phyloP scores from a whole-genome alignment of 2,329 filamentous ascomycete species.

The Arthrobotrys sphaeroides region DNA sequence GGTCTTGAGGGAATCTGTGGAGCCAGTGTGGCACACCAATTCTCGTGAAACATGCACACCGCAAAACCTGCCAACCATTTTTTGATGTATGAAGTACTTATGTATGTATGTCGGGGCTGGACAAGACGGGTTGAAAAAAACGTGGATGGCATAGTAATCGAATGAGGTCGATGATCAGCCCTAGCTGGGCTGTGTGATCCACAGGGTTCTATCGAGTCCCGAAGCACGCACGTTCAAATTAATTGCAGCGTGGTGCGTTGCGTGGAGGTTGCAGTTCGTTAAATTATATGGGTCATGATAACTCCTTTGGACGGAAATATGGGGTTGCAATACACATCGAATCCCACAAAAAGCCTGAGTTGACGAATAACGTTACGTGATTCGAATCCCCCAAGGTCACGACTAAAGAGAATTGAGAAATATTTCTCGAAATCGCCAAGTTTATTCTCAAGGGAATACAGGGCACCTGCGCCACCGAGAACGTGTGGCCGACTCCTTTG shows the following conservation, averaged over 20 bases:
- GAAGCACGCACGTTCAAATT: not conserved
- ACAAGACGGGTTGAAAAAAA: conserved; percentile 6
- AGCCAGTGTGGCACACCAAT: conserved; percentile 38
- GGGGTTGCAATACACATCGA: not conserved
- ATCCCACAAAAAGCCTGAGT: not conserved
- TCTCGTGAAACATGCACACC: conserved; percentile 36
- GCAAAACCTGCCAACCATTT: conserved; percentile 1
- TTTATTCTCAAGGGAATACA: conserved; percentile 14
- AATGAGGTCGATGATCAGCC: conserved; percentile 41
- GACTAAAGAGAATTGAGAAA: conserved; percentile 5
- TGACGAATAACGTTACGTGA: conserved; percentile 42
- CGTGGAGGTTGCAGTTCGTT: conserved; percentile 25
- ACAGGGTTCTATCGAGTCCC: conserved; percentile 22
- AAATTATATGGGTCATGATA: conserved; percentile 19
- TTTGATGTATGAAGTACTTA: too few relatives aligned
- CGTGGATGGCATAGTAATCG: conserved; percentile 32
- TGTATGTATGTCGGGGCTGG: too few relatives aligned
- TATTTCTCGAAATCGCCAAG: conserved; percentile 46
- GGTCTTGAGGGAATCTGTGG: conserved; percentile 36
- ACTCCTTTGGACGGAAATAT: not conserved
- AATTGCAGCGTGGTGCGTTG: conserved; percentile 24
- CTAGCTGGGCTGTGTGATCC: conserved; percentile 42
- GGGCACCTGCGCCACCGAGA: conserved; percentile 45
- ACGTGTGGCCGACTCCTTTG: conserved; percentile 35
- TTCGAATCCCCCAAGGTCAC: conserved; percentile 15